phyloP scores from a whole-genome alignment of 1,284 basidiomycete genomes.

The Papiliotrema nemorosa region DNA sequence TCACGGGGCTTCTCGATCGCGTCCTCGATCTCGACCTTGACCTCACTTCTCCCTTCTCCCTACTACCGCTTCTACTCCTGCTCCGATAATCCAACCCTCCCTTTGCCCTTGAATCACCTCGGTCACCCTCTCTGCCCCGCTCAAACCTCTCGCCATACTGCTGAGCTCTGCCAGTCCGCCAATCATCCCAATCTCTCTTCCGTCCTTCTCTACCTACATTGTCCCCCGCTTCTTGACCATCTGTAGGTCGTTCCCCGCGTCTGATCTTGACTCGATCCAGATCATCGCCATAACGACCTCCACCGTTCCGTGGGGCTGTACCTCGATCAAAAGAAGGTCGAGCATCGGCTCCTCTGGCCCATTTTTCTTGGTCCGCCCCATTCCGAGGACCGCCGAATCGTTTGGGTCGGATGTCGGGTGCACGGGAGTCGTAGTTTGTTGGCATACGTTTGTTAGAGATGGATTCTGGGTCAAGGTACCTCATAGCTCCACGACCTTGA shows the following conservation, averaged over 20 bases:
- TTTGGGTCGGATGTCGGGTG: conserved; percentile 19
- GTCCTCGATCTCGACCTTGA: conserved; percentile 24
- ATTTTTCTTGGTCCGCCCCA: conserved; percentile 8
- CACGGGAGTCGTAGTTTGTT: conserved; percentile 29
- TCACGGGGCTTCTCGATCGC: conserved; percentile 27
- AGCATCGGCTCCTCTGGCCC: conserved; percentile 21
- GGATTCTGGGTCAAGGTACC: conserved; percentile 46
- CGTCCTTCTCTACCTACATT: conserved; percentile 5
- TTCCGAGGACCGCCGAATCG: conserved; percentile 4
- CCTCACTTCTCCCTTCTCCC: conserved; percentile 1
- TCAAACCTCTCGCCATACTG: not conserved
- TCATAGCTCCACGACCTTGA: conserved; percentile 47
- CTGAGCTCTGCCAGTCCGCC: conserved; percentile 7
- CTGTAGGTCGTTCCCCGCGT: conserved; percentile 4
- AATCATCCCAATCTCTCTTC: conserved; percentile 12
- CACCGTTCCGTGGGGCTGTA: not conserved
- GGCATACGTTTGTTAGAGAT: conserved; percentile 14
- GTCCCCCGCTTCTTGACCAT: conserved; percentile 3
- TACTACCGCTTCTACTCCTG: not conserved
- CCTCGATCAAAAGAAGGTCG: conserved; percentile 14
- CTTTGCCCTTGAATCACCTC: not conserved
- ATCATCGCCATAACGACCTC: conserved; percentile 11
- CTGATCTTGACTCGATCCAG: conserved; percentile 27
- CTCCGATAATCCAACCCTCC: not conserved
- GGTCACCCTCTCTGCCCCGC: conserved; percentile 1